These are phyloP conservation scores for Oryza rufipogon DNA, from an alignment of 176 grass and related monocot genomes.

Conservation along the genomic window DNA sequence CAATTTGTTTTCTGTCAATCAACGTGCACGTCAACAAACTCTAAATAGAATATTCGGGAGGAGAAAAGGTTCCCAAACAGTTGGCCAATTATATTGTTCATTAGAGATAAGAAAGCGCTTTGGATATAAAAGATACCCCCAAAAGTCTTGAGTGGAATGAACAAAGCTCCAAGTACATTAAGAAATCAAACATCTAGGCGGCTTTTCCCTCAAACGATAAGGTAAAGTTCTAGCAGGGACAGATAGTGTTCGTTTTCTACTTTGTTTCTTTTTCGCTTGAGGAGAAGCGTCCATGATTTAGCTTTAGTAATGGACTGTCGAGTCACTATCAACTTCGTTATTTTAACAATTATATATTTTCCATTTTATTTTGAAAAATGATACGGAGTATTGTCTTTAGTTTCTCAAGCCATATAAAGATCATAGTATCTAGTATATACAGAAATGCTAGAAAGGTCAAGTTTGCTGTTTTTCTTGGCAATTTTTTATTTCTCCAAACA, in stretches of 20 bases:
- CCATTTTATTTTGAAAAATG: neutral
- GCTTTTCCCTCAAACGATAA: constrained; percentile 41
- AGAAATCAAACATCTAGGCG: constrained; percentile 1
- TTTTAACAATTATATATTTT: neutral
- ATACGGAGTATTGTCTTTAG: neutral
- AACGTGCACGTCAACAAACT: constrained; percentile 14
- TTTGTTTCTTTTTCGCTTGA: neutral
- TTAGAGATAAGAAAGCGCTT: neutral
- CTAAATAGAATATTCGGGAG: constrained; percentile 13
- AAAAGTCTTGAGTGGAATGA: constrained; percentile 9
- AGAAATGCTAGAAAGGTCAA: neutral
- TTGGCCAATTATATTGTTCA: constrained; percentile 21
- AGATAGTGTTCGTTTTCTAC: neutral
- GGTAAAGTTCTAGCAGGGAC: constrained; percentile 5
- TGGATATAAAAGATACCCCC: constrained; percentile 15
- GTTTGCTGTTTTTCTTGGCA: neutral
- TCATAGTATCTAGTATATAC: neutral
- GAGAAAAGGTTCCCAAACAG: constrained; percentile 21
- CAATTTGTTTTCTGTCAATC: neutral
- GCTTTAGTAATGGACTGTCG: neutral
- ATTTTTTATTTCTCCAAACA: neutral
- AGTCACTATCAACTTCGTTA: constrained; percentile 16
- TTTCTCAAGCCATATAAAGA: neutral
- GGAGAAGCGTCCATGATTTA: constrained; percentile 8
- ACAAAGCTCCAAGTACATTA: constrained; percentile 19